Evolutionary conservation across 2,329 filamentous ascomycete genomes (phyloP), one percentile per base, ranked within the genome.

Genomic region (Podosphaera xanthii): DNA sequence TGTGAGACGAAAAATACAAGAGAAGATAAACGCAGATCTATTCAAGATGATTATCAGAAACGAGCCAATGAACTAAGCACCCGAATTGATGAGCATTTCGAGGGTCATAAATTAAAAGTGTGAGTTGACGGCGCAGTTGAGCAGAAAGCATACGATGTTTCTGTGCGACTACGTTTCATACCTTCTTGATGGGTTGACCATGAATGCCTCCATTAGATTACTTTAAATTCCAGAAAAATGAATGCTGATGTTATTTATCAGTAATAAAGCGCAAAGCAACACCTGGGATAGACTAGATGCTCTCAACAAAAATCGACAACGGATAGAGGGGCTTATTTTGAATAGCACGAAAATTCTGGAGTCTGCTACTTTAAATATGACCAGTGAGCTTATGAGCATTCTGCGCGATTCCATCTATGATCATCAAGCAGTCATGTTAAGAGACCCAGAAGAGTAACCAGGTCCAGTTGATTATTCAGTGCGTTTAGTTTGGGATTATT

Each of bases 331-430:
- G 10, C 61, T 58, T 1, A 69, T 69, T 49, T 48, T 68, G 7
- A 57, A 50, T 35, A 68, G 62, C 60, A 68, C 68, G 61, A 64
- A 59, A 30, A 50, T 34, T 4, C 61, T 69, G 35, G 66, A 69
- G 53, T 40, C 53, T 9, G 61, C 62, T 10, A 64, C 63, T 14
- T 52, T 60, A 34, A 66, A 64, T 34, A 64, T 69, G 10, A 59
- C 60, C 7, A 63, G 35, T n/a, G 65, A 69, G 50, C 58, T 69
- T 33, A n/a, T 40, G 14, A 38, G n/a, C 34, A 56, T 42, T 30
- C 22, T 56, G 53, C 34, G 22, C 34, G 50, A 53, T 9, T 53
- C 50, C 34, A 34, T 53, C 31, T 14, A 53, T 14, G 31, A 53
- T 34, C 50, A 53, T 34, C 2, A 53, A 10, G 34, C 10, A 53